These are phyloP conservation scores for Thuidium tamariscinum DNA, from an alignment of 225 moss, liverwort and hornwort species.

Conservation along the genomic window DNA sequence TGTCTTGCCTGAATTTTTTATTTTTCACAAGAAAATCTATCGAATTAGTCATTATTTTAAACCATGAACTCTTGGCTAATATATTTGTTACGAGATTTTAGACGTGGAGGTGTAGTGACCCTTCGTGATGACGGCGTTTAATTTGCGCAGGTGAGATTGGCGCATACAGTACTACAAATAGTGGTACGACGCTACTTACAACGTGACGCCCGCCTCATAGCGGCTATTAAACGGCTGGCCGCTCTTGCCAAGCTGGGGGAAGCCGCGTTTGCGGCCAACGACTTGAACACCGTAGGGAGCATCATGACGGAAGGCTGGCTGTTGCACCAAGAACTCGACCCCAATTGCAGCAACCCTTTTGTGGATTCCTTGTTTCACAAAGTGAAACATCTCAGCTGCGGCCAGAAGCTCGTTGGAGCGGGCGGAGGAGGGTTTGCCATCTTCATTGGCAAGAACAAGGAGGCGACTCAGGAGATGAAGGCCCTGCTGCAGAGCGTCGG, in stretches of 20 bases:
- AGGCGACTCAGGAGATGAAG: conserved; percentile 34
- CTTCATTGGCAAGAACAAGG: conserved; percentile 29
- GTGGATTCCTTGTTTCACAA: conserved; percentile 48
- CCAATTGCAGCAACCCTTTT: conserved; percentile 49
- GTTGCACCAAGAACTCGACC: conserved; percentile 70
- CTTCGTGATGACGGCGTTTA: neutral
- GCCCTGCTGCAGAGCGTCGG: conserved; percentile 22
- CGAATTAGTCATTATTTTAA: neutral
- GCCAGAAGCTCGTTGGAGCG: conserved; percentile 70
- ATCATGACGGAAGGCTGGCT: conserved; percentile 56
- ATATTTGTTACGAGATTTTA: neutral
- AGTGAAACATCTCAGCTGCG: conserved; percentile 53
- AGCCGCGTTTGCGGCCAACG: conserved; percentile 32
- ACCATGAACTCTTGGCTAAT: neutral
- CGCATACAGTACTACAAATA: conserved; percentile 39
- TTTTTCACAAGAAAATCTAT: neutral
- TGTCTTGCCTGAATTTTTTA: neutral
- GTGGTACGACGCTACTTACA: conserved; percentile 70
- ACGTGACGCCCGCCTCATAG: conserved; percentile 42
- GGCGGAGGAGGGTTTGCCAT: conserved; percentile 74
- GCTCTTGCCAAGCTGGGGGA: conserved; percentile 40
- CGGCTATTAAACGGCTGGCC: conserved; percentile 35
- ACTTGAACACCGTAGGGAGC: conserved; percentile 36
- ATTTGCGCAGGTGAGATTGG: conserved; percentile 47
- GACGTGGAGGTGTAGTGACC: neutral